These are phyloP conservation scores for Mycosphaerella sp. DNA, from an alignment of 2,329 filamentous ascomycete species.

Conservation along the genomic window DNA sequence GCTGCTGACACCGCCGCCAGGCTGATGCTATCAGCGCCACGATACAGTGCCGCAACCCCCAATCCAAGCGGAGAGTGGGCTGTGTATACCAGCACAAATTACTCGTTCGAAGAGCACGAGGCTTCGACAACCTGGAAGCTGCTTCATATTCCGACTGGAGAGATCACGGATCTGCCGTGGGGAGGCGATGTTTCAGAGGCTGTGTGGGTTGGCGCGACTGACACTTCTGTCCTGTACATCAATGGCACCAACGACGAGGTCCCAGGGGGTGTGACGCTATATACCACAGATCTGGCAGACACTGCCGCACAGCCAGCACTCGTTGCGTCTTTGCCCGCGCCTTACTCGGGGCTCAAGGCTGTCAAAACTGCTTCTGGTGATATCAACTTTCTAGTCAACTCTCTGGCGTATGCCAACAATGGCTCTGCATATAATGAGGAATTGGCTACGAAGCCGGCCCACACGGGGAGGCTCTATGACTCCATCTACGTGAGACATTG, in stretches of 20 bases:
- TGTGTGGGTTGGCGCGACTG: constrained; percentile 31
- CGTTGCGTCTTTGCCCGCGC: constrained; percentile 30
- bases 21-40: constrained; percentile 27
- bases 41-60: constrained; percentile 22
- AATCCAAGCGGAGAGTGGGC: constrained; percentile 32
- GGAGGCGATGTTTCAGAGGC: constrained; percentile 23
- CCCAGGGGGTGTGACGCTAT: constrained; percentile 35
- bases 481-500: constrained; percentile 50
- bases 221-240: constrained; percentile 30
- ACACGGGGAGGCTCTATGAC: constrained; percentile 46
- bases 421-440: constrained; percentile 44
- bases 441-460: constrained; percentile 42
- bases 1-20: constrained; percentile 14
- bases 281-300: constrained; percentile 34
- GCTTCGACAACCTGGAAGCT: constrained; percentile 24
- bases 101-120: constrained; percentile 25
- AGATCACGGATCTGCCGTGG: constrained; percentile 24
- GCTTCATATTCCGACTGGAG: constrained; percentile 21
- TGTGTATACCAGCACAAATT: constrained; percentile 22
- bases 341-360: constrained; percentile 38
- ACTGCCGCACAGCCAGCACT: constrained; percentile 21
- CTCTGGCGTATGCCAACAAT: constrained; percentile 27
- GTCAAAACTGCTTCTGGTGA: constrained; percentile 24
- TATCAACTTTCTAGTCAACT: constrained; percentile 27
- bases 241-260: constrained; percentile 24